Evolutionary conservation across 2,329 filamentous ascomycete genomes (phyloP).

Genomic region (Ophiostoma quercus): DNA sequence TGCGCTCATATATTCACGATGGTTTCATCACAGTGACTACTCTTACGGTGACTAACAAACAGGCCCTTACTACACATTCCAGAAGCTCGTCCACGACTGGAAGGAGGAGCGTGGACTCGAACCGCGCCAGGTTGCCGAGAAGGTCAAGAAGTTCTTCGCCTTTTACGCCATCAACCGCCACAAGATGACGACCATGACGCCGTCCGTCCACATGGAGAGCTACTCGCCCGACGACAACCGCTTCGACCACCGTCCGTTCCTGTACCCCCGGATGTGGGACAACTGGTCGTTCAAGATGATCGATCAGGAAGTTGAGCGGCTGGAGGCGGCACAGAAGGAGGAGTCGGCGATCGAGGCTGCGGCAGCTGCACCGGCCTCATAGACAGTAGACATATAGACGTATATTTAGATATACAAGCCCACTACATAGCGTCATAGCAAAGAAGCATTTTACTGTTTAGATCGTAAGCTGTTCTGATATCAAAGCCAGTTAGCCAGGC

Average conservation of each 20-base stretch:
- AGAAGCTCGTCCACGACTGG: conserved; percentile 44
- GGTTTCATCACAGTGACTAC: neutral
- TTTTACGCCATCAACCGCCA: conserved; percentile 59
- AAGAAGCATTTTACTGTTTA: neutral
- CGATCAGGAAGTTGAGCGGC: conserved; percentile 32
- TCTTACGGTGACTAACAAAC: neutral
- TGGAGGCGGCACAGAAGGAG: conserved; percentile 29
- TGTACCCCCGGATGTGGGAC: conserved; percentile 37
- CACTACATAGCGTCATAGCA: neutral
- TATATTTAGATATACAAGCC: too few relatives aligned
- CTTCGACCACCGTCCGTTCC: conserved; percentile 39
- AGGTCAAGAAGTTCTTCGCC: conserved; percentile 43
- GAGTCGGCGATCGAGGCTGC: neutral
- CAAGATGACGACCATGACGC: conserved; percentile 60
- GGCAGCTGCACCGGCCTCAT: neutral
- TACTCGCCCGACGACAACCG: conserved; percentile 42
- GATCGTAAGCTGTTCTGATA: neutral
- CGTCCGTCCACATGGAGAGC: conserved; percentile 45
- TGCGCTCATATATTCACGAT: neutral
- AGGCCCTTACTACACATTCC: conserved; percentile 43
- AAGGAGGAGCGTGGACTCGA: conserved; percentile 34
- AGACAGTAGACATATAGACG: neutral
- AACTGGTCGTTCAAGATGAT: conserved; percentile 34
- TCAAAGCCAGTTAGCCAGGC: neutral
- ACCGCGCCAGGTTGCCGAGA: conserved; percentile 44